A percentile compares a stretch with the other conserved stretches of the same genome.
These are phyloP conservation scores for Sarocladium oryzae DNA, from an alignment of 2,329 filamentous ascomycete species.

Conservation along the genomic window DNA sequence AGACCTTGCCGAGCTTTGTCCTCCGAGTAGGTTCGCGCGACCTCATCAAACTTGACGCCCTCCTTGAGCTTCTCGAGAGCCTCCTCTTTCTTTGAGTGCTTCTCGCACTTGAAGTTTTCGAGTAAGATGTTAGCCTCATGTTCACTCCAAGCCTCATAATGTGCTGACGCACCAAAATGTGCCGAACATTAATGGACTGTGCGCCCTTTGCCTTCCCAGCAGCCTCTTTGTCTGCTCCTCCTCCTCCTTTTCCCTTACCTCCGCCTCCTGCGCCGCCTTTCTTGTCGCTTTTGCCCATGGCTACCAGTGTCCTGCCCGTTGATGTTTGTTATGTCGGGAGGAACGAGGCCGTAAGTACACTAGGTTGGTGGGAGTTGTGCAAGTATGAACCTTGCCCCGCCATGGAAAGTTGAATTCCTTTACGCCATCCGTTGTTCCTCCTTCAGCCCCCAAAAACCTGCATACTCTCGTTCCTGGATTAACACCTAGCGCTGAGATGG, in stretches of 20 bases:
- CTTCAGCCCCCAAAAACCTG: too few relatives aligned
- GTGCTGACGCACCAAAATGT: constrained; percentile 50
- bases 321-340: not conserved
- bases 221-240: constrained; percentile 22
- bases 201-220: constrained; percentile 45
- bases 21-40: constrained; percentile 66
- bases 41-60: constrained; percentile 67
- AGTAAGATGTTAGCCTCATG: not conserved
- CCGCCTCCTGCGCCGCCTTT: constrained; percentile 36
- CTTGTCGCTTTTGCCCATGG: constrained; percentile 35
- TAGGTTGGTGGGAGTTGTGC: not conserved
- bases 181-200: constrained; percentile 65
- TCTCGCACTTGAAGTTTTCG: constrained; percentile 50
- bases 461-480: too few relatives aligned
- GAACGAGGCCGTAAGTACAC: not conserved
- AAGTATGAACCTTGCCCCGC: not conserved
- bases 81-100: constrained; percentile 72
- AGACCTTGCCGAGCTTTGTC: constrained; percentile 66
- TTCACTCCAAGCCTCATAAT: not conserved
- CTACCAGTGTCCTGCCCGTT: constrained; percentile 1
- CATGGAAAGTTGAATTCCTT: too few relatives aligned
- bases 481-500: too few relatives aligned
- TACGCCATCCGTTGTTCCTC: too few relatives aligned
- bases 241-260: constrained; percentile 24
- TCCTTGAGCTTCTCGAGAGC: constrained; percentile 61